These are phyloP conservation scores for Colletotrichum endophyticum DNA, from an alignment of 2,329 filamentous ascomycete species.

Conservation along the genomic window DNA sequence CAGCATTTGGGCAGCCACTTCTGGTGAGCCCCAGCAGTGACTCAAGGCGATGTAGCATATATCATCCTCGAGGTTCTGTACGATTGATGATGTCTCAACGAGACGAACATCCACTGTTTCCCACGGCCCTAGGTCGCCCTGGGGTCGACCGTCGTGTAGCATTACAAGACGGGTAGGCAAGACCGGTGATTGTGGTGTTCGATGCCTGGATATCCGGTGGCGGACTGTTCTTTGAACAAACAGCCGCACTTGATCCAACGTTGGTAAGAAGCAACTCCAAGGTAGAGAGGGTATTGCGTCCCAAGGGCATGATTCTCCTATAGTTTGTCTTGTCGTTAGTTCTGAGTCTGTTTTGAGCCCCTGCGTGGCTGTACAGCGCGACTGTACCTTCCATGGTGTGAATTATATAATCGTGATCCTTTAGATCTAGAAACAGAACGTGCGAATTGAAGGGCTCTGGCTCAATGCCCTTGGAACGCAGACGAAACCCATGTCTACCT, in stretches of 20 bases:
- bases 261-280: not conserved
- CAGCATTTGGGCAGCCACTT: accelerated
- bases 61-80: accelerated
- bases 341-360: not conserved
- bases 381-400: not conserved
- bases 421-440: not conserved
- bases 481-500: not conserved
- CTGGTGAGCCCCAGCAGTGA: not conserved
- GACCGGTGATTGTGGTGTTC: too few species aligned
- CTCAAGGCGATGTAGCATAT: not conserved
- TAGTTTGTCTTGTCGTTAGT: not conserved
- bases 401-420: accelerated
- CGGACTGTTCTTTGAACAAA: too few species aligned
- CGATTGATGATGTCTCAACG: not conserved
- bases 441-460: too few species aligned
- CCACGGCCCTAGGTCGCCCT: not conserved
- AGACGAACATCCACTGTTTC: accelerated
- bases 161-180: not conserved
- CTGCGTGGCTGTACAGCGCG: accelerated
- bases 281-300: accelerated
- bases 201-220: too few species aligned
- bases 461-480: too few species aligned
- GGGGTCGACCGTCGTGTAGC: not conserved
- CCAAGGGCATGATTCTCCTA: not conserved
- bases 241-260: not conserved